phyloP scores from a whole-genome alignment of 306 rosid genomes.

The Cicer chorassanicum region DNA sequence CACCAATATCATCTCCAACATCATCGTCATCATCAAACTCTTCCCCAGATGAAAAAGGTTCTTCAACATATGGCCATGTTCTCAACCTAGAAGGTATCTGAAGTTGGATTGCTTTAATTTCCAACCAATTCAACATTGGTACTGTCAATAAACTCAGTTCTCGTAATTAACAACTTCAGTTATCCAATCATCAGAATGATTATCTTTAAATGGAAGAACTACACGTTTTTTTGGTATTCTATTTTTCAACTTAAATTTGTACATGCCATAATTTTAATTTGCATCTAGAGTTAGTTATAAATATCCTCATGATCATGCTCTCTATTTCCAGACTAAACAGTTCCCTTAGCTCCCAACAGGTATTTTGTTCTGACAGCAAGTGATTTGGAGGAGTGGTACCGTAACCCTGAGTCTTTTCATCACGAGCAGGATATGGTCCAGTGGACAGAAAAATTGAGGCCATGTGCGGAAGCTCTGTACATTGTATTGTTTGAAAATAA shows the following conservation, averaged over 20 bases:
- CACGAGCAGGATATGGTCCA: constrained; percentile 99
- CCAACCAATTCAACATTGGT: background rate
- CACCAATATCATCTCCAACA: constrained; percentile 1
- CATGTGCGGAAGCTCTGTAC: constrained; percentile 95
- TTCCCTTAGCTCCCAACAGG: constrained; percentile 58
- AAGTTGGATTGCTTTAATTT: background rate
- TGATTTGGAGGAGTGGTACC: constrained; percentile 95
- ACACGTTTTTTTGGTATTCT: constrained; percentile 18
- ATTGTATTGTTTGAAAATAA: constrained; percentile 91
- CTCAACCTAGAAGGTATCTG: background rate
- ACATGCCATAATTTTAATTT: constrained; percentile 16
- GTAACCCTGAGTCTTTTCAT: constrained; percentile 85
- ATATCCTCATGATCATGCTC: constrained; percentile 17
- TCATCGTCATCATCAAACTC: constrained; percentile 9
- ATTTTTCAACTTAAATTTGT: constrained; percentile 1
- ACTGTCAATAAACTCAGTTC: background rate
- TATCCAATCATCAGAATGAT: constrained; percentile 6
- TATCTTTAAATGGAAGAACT: background rate
- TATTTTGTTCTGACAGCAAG: constrained; percentile 83
- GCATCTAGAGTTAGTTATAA: constrained; percentile 15
- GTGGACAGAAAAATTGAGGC: constrained; percentile 98
- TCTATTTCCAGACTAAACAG: constrained; percentile 37
- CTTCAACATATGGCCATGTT: background rate
- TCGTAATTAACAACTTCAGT: background rate
- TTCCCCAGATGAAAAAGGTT: background rate